phyloP scores from a whole-genome alignment of 2,329 filamentous ascomycete species.

The Periconia digitata region DNA sequence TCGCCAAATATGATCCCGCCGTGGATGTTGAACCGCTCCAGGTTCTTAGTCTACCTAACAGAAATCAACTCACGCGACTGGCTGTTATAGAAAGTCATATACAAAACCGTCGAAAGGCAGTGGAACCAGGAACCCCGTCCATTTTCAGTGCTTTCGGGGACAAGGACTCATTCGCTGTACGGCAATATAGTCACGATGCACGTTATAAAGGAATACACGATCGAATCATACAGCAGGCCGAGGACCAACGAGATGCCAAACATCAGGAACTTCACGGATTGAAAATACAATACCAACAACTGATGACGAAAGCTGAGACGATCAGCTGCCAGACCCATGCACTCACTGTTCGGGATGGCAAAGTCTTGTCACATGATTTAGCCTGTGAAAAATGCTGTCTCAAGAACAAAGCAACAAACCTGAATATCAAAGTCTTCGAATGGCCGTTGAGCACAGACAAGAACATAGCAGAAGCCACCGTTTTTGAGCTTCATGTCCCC shows the following conservation, averaged over 20 bases:
- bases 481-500: slow-evolving; percentile 58
- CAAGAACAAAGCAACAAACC: slow-evolving; percentile 25
- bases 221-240: slow-evolving; percentile 47
- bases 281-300: slow-evolving; percentile 11
- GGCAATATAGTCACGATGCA: slow-evolving; percentile 50
- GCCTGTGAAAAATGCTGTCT: slow-evolving; percentile 36
- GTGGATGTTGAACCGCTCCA: slow-evolving; percentile 47
- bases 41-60: slow-evolving; percentile 49
- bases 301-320: slow-evolving; percentile 14
- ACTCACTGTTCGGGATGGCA: slow-evolving; percentile 1
- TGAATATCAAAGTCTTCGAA: slow-evolving; percentile 56
- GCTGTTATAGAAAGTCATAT: slow-evolving; percentile 53
- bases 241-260: slow-evolving; percentile 15
- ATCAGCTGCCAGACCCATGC: slow-evolving; percentile 3
- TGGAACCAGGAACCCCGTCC: slow-evolving; percentile 16
- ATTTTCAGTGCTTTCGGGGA: slow-evolving; percentile 45
- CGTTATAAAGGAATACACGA: slow-evolving; percentile 41
- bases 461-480: slow-evolving; percentile 43
- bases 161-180: slow-evolving; percentile 48
- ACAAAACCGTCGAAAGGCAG: slow-evolving; percentile 22
- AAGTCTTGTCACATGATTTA: slow-evolving; percentile 9
- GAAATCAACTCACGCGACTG: slow-evolving; percentile 51
- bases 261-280: slow-evolving; percentile 17
- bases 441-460: slow-evolving; percentile 54
- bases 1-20: slow-evolving; percentile 52